Conservation (phyloP, 2,329 filamentous ascomycete genomes). For the Penicillium frequentans region DNA sequence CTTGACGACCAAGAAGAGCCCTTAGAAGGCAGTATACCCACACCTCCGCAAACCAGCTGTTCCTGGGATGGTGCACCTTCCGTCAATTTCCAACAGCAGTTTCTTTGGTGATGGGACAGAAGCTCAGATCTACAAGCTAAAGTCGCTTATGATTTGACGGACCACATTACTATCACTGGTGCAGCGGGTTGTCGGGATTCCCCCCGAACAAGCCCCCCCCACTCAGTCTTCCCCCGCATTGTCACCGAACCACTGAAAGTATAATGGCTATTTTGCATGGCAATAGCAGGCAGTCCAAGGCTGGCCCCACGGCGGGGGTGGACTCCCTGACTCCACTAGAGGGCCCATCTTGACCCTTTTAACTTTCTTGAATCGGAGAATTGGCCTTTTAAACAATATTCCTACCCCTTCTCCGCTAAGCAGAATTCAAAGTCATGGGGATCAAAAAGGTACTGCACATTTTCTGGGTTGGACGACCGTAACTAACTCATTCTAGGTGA, state of each 20-base stretch:
- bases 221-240: not conserved
- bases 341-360: not conserved
- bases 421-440: not conserved
- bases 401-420: not conserved
- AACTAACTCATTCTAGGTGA: constrained; percentile 12
- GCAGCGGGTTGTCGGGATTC: constrained; percentile 5
- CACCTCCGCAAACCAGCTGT: constrained; percentile 15
- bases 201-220: constrained; percentile 5
- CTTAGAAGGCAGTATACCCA: not conserved
- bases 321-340: not conserved
- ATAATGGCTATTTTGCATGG: not conserved
- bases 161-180: not conserved
- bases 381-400: not conserved
- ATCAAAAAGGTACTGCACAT: not conserved
- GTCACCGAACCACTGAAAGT: not conserved
- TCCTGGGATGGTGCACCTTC: constrained; percentile 33
- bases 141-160: too few species aligned
- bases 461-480: not conserved
- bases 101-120: constrained; percentile 29
- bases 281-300: not conserved
- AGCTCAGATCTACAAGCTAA: not conserved
- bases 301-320: constrained; percentile 14
- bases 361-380: not conserved
- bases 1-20: not conserved
- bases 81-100: constrained; percentile 31